phyloP scores from a whole-genome alignment of 495 filamentous ascomycete species.

The Aspergillus carlsbadensis region DNA sequence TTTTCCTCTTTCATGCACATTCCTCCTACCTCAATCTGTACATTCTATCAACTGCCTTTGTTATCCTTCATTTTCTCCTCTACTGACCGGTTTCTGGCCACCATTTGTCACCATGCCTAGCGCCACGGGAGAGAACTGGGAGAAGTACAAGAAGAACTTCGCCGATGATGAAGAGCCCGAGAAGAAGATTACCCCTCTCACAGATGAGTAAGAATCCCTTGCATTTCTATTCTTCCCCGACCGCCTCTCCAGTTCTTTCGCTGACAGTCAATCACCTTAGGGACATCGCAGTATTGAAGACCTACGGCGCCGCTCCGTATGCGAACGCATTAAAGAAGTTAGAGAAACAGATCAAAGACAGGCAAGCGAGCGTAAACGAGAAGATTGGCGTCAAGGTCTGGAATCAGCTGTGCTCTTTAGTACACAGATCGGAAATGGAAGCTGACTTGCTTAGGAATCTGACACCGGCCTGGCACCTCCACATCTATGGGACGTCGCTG shows the following conservation, averaged over 20 bases:
- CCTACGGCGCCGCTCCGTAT: conserved; percentile 96
- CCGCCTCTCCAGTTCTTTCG: background rate
- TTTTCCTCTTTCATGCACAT: background rate
- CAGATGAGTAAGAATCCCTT: conserved; percentile 74
- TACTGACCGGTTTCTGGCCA: conserved; percentile 21
- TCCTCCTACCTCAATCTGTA: background rate
- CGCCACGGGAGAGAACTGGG: conserved; percentile 90
- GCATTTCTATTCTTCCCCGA: background rate
- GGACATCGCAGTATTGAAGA: conserved; percentile 98
- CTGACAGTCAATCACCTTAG: conserved; percentile 51
- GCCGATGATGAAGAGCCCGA: conserved; percentile 95
- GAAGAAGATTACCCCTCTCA: conserved; percentile 97
- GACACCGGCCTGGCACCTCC: conserved; percentile 97
- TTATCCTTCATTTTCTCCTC: conserved; percentile 7
- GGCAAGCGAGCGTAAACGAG: conserved; percentile 93
- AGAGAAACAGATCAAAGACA: conserved; percentile 97
- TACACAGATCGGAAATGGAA: conserved; percentile 4
- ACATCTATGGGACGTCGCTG: conserved; percentile 97
- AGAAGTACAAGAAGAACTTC: conserved; percentile 97
- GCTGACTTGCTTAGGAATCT: conserved; percentile 69
- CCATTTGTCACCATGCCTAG: conserved; percentile 68
- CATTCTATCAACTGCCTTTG: background rate
- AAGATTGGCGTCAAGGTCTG: conserved; percentile 84
- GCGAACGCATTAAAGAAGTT: conserved; percentile 89
- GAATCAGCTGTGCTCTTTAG: conserved; percentile 1